Conservation (phyloP, 345 rosid species). For the Alliaria petiolata region DNA sequence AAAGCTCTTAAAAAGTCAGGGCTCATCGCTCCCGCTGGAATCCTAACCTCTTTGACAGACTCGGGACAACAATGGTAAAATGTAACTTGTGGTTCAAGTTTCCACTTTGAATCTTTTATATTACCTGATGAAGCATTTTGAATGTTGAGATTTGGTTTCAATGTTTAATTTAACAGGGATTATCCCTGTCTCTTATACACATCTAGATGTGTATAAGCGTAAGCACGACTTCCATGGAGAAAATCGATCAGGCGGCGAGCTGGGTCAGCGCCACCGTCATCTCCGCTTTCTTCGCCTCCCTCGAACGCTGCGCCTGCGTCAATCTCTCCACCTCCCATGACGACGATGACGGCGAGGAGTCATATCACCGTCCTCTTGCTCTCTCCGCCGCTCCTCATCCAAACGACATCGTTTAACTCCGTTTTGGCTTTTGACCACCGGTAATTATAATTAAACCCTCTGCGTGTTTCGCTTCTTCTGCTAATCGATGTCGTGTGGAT, state of each 20-base stretch:
- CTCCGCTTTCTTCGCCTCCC: slow-evolving; percentile 78
- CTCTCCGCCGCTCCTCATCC: slow-evolving; percentile 31
- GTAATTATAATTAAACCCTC: neutral
- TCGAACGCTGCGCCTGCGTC: slow-evolving; percentile 81
- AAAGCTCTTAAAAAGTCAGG: slow-evolving; percentile 61
- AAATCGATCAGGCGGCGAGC: slow-evolving; percentile 45
- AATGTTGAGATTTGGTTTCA: neutral
- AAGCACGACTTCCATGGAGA: slow-evolving; percentile 59
- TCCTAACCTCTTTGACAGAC: slow-evolving; percentile 62
- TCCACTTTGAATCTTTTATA: neutral
- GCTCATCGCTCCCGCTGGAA: slow-evolving; percentile 60
- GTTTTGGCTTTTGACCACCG: neutral
- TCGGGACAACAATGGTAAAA: slow-evolving; percentile 78
- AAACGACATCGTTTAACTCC: slow-evolving; percentile 21
- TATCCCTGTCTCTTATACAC: too few species aligned
- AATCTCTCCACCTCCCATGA: slow-evolving; percentile 55
- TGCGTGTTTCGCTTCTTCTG: neutral
- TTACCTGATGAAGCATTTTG: neutral
- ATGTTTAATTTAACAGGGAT: slow-evolving; percentile 62
- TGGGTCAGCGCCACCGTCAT: slow-evolving; percentile 62
- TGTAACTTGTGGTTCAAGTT: neutral
- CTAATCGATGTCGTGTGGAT: neutral
- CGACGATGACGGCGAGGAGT: slow-evolving; percentile 48
- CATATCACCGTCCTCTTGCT: slow-evolving; percentile 46
- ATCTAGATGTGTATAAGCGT: slow-evolving; percentile 5